phyloP scores from a whole-genome alignment of 202 grass and related monocot genomes.

The Digitaria exilis region DNA sequence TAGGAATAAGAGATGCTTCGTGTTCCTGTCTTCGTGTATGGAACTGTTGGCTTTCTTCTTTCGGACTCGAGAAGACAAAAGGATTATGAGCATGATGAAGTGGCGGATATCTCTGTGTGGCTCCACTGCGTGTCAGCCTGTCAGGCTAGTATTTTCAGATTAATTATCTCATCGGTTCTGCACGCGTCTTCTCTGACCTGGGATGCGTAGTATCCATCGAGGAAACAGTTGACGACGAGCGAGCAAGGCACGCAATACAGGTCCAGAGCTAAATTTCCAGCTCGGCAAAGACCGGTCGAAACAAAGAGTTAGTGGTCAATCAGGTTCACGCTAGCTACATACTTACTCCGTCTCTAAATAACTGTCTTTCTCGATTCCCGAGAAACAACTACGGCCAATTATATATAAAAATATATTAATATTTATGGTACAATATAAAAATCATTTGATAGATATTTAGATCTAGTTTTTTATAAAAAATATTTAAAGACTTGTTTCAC shows the following conservation, averaged over 20 bases:
- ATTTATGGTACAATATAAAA: too few species aligned
- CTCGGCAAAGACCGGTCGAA: neutral
- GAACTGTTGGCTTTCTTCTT: neutral
- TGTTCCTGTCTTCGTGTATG: neutral
- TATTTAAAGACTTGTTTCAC: too few species aligned
- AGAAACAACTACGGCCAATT: too few species aligned
- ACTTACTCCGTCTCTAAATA: too few species aligned
- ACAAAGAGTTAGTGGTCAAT: neutral
- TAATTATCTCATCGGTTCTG: neutral
- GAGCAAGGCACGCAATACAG: neutral
- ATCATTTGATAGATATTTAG: too few species aligned
- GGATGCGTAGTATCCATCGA: neutral
- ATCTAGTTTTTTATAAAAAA: too few species aligned
- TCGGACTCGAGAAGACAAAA: neutral
- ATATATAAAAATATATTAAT: too few species aligned
- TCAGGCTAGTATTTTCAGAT: neutral
- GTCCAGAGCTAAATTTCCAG: neutral
- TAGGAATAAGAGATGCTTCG: neutral
- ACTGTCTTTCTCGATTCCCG: too few species aligned
- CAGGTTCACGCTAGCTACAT: too few species aligned
- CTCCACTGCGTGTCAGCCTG: neutral
- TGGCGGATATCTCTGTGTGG: neutral
- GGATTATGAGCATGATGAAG: neutral
- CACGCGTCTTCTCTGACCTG: neutral
- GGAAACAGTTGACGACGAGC: neutral